A percentile compares a stretch with the other conserved stretches of the same genome.
These are phyloP conservation scores for Basidiobolus heterosporus DNA, from an alignment of 371 early-diverging fungal genomes.

Conservation along the genomic window DNA sequence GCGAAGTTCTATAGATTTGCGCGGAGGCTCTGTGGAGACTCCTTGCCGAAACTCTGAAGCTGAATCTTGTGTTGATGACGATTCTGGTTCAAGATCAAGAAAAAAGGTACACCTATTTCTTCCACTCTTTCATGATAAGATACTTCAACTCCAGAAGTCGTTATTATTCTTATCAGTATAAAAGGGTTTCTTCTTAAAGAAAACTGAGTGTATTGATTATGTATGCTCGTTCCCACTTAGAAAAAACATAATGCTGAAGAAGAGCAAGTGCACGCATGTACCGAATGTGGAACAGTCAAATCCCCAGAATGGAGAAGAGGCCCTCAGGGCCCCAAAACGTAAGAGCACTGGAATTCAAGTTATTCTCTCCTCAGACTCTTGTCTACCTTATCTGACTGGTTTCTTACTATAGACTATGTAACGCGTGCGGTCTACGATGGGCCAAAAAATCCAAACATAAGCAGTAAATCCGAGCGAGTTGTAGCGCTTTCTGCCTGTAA, in stretches of 20 bases:
- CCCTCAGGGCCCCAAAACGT: conserved; percentile 52
- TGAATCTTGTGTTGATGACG: neutral
- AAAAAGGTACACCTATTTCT: neutral
- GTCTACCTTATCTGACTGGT: neutral
- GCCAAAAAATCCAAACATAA: conserved; percentile 6
- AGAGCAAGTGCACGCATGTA: conserved; percentile 16
- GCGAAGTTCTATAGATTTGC: neutral
- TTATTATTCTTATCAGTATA: neutral
- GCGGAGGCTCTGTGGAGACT: neutral
- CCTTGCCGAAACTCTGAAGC: neutral
- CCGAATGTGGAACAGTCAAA: conserved; percentile 50
- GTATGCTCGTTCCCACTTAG: conserved; percentile 4
- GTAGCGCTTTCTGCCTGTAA: too few relatives aligned
- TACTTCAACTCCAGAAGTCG: neutral
- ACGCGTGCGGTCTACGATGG: conserved; percentile 33
- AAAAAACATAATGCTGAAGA: conserved; percentile 16
- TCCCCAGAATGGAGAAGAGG: conserved; percentile 78
- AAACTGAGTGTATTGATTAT: neutral
- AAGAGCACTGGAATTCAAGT: conserved; percentile 7
- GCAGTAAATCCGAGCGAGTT: too few relatives aligned
- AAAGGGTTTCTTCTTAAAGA: neutral
- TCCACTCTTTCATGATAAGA: neutral
- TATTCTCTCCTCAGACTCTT: neutral
- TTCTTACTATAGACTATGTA: conserved; percentile 21
- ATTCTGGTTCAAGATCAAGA: too few relatives aligned